A percentile compares a stretch with the other conserved stretches of the same genome.
Conservation (phyloP, 805 yeast species). For the Ogataea polymorpha region DNA sequence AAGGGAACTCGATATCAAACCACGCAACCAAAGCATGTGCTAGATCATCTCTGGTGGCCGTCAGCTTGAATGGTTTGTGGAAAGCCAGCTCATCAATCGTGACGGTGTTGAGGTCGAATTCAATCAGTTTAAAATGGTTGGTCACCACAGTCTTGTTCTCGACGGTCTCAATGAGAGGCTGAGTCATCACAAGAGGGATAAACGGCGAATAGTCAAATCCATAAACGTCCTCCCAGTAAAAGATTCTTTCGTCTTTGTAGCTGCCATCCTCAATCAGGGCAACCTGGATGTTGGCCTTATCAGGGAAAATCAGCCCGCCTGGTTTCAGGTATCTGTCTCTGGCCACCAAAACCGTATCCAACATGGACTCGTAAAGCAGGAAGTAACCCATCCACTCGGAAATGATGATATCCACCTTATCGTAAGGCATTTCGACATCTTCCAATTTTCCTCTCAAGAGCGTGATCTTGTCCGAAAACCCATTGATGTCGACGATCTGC, state of each 20-base stretch:
- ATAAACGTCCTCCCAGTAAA: constrained; percentile 94
- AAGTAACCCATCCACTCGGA: constrained; percentile 99
- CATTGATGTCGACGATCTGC: constrained; percentile 79
- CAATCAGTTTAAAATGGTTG: constrained; percentile 65
- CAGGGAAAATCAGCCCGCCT: constrained; percentile 94
- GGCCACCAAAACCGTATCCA: constrained; percentile 92
- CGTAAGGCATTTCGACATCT: constrained; percentile 82
- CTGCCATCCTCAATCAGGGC: constrained; percentile 93
- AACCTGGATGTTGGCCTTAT: constrained; percentile 81
- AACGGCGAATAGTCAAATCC: constrained; percentile 96
- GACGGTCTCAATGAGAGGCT: constrained; percentile 96
- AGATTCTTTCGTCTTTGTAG: constrained; percentile 86
- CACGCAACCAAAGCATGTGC: constrained; percentile 90
- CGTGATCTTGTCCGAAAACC: constrained; percentile 81
- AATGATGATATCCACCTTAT: constrained; percentile 88
- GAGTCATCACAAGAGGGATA: constrained; percentile 78
- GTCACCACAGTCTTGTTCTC: constrained; percentile 72
- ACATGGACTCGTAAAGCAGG: constrained; percentile 92
- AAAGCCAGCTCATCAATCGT: constrained; percentile 79
- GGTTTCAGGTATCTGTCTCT: constrained; percentile 80
- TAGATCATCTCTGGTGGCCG: constrained; percentile 73
- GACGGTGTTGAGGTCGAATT: constrained; percentile 87
- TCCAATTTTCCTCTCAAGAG: constrained; percentile 90
- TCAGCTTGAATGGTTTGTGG: constrained; percentile 62
- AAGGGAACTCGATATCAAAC: constrained; percentile 92